Evolutionary conservation across 169 alveolate genomes (phyloP), one percentile per base, ranked within the genome.

Genomic region (Plasmodium cynomolgi): DNA sequence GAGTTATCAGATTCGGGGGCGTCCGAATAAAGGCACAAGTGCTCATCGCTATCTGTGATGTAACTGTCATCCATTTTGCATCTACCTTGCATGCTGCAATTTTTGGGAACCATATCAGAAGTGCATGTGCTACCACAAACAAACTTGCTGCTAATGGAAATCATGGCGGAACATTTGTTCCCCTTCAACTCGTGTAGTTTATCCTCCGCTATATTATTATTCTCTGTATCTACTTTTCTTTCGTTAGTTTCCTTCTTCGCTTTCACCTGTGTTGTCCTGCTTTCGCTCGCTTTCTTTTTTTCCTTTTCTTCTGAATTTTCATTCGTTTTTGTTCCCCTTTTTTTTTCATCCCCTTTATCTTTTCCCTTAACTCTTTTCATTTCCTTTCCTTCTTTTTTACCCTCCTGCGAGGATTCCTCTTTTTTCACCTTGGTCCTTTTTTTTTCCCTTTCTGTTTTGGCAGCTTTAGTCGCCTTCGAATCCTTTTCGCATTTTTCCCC

Each of bases 1-100:
- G 72, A 47, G 50, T 79, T 33, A 54, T 62, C 86, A 29, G 86
- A 86, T 75, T 75, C 88, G 26, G 26, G 26, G 5, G 31, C 23
- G 11, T 75, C 81, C 39, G 93, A 75, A 58, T 58, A 77, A 8
- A 56, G 31, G 41, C 37, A 75, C 68, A 86, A 54, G 9, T 86
- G 34, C 13, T 68, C 93, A 56, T 86, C 33, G 73, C 15, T 83
- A 9, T 17, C 84, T 29, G 74, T 50, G 8, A 37, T 1, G 58
- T 77, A 54, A 86, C 68, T 77, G 1, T 75, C 77, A 41, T 71
- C 58, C 37, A 56, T 56, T 26, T 86, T 86, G 11, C 7, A 31
- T 37, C 3, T 56, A 9, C 72, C 17, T 77, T 29, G 73, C 39
- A 41, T 13, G 37, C 13, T 86, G 9, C 8, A 54, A 88, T 47